Evolutionary conservation across 2,329 filamentous ascomycete genomes (phyloP).

Genomic region (Paraconiothyrium sp.): DNA sequence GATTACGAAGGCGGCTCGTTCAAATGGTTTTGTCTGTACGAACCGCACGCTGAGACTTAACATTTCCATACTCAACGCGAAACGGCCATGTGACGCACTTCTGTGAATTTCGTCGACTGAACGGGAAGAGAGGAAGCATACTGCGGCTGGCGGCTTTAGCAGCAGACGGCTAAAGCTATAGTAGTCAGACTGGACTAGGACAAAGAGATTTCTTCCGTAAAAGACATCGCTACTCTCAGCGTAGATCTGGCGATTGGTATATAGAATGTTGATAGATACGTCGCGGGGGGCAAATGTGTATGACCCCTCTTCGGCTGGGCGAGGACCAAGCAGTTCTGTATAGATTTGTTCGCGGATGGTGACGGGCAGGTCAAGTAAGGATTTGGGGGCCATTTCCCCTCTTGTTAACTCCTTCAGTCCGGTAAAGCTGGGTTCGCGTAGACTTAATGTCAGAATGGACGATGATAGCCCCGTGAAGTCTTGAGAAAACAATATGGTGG

Average conservation of each 20-base stretch:
- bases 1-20: conserved; percentile 2
- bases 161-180: not conserved
- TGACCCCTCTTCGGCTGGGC: conserved; percentile 5
- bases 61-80: conserved; percentile 20
- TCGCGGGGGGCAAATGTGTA: not conserved
- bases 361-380: conserved; percentile 20
- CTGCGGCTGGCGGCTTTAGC: not conserved
- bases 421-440: too few species aligned
- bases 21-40: not conserved
- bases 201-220: conserved; percentile 24
- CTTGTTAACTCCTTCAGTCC: not conserved
- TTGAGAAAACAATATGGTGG: too few species aligned
- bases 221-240: conserved; percentile 22
- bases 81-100: conserved; percentile 14
- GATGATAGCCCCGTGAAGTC: too few species aligned
- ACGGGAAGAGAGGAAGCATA: not conserved
- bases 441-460: too few species aligned
- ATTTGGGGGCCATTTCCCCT: not conserved
- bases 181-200: conserved; percentile 11
- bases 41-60: not conserved
- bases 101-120: conserved; percentile 4
- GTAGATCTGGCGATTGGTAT: conserved; percentile 25
- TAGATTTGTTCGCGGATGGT: conserved; percentile 25
- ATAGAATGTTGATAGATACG: conserved; percentile 17
- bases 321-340: conserved; percentile 19